Base-by-base conservation (phyloP, 768 basidiomycete genomes). In the Russula sp. region DNA sequence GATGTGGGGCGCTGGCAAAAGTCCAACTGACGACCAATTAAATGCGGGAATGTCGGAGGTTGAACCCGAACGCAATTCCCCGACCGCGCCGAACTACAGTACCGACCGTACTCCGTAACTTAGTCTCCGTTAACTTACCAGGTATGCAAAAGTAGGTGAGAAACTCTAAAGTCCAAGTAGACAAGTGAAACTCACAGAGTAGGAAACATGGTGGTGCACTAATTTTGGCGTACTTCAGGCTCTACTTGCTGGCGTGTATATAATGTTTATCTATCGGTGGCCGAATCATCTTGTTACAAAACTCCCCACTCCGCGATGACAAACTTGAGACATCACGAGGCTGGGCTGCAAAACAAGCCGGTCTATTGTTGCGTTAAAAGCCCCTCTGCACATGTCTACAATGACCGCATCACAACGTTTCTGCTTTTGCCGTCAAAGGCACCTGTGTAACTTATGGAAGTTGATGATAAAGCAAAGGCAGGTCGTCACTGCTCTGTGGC, bases 241-340 rank as follows among this genome's bases (percentile, higher is more conserved):
- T 48, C 20, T 44, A 44, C 38, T 5, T 5, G 16, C 14, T 44
- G 44, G 44, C n/a, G 20, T 10, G 5, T 40, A n/a, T 11, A 6
- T 18, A 5, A 6, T 42, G 20, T 42, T 8, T 20, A 44, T n/a
- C 20, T 44, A 40, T 40, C 38, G 38, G 38, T 40, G 34, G 40
- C 40, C 16, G 40, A 44, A 49, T 18, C 13, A 24, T 24, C 24
- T 22, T 49, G 4, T 4, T 14, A 36, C 34, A 16, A 13, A 22
- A 48, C 56, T 44, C 57, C 38, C 34, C 34, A 46, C 62, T 52
- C 49, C 57, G 30, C 51, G 30, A 60, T 55, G 30, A 49, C 50
- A 26, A 61, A 61, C 56, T 36, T 61, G 20, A 61, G 59, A 61
- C 63, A 60, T 26, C 46, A 30, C 26, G 28, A 49, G 38, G 28